These are phyloP conservation scores for Sphagnum fallax DNA, from an alignment of 228 moss, liverwort and hornwort species.

Conservation along the genomic window DNA sequence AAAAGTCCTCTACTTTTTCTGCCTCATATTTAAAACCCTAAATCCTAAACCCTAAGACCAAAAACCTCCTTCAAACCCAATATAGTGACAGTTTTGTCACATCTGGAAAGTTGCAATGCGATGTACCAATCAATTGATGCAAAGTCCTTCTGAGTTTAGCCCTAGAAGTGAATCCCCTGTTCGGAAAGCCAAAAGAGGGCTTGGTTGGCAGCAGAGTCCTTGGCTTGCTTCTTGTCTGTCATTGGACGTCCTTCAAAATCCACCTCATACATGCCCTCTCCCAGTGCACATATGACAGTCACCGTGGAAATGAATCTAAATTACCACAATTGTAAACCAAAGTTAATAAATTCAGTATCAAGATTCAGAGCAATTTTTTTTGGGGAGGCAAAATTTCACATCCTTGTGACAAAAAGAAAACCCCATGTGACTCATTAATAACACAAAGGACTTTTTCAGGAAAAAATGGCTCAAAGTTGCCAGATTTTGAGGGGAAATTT, in stretches of 20 bases:
- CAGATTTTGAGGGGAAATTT: neutral
- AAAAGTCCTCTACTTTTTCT: too few relatives aligned
- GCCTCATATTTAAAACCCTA: too few relatives aligned
- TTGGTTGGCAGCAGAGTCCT: slow-evolving; percentile 44
- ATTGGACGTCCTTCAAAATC: slow-evolving; percentile 34
- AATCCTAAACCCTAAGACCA: too few relatives aligned
- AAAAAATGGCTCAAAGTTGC: neutral
- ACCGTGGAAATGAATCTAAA: slow-evolving; percentile 40
- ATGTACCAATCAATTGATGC: too few relatives aligned
- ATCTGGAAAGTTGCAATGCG: too few relatives aligned
- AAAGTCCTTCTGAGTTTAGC: too few relatives aligned
- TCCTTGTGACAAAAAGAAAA: neutral
- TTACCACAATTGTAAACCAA: neutral
- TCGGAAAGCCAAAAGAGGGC: slow-evolving; percentile 27
- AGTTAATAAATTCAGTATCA: neutral
- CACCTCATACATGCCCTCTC: slow-evolving; percentile 19
- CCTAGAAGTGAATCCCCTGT: neutral
- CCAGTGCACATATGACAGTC: slow-evolving; percentile 12
- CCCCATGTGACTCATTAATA: neutral
- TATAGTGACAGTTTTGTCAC: too few relatives aligned
- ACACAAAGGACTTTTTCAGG: neutral
- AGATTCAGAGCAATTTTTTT: neutral
- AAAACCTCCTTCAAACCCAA: too few relatives aligned
- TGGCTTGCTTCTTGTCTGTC: slow-evolving; percentile 35
- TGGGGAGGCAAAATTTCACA: neutral